A percentile compares a stretch with the other conserved stretches of the same genome.
Conservation (phyloP, 352 stramenopile species). For the Elongisporangium undulatum region DNA sequence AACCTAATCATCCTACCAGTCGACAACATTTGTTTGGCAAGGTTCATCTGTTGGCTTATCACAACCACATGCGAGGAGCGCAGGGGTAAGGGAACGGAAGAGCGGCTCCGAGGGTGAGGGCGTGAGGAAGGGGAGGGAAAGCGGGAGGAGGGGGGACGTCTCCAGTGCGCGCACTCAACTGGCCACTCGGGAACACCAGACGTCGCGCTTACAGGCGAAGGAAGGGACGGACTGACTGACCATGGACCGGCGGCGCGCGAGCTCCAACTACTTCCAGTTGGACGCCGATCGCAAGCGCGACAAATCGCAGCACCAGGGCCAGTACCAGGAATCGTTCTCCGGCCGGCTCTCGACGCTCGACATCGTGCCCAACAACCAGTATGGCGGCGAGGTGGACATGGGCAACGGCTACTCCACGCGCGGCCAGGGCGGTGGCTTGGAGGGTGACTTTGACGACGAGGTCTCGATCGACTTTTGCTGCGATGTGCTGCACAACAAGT, state of each 20-base stretch:
- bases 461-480: conserved; percentile 71
- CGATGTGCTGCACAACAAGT: conserved; percentile 66
- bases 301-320: conserved; percentile 26
- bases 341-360: conserved; percentile 67
- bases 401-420: conserved; percentile 10
- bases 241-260: conserved; percentile 57
- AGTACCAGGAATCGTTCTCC: conserved; percentile 51
- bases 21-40: neutral
- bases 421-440: conserved; percentile 31
- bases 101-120: neutral
- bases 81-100: neutral
- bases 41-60: neutral
- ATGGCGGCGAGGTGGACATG: conserved; percentile 13
- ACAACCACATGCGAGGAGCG: neutral
- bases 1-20: neutral
- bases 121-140: neutral
- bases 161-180: neutral
- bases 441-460: conserved; percentile 72
- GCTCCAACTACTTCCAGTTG: conserved; percentile 84
- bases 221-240: neutral
- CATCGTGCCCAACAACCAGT: conserved; percentile 28
- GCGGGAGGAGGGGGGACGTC: neutral
- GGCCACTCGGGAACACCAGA: neutral
- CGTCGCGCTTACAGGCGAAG: neutral
- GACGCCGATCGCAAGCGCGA: conserved; percentile 69